Evolutionary conservation across 495 filamentous ascomycete genomes (phyloP).

Genomic region (Xylaria flabelliformis): DNA sequence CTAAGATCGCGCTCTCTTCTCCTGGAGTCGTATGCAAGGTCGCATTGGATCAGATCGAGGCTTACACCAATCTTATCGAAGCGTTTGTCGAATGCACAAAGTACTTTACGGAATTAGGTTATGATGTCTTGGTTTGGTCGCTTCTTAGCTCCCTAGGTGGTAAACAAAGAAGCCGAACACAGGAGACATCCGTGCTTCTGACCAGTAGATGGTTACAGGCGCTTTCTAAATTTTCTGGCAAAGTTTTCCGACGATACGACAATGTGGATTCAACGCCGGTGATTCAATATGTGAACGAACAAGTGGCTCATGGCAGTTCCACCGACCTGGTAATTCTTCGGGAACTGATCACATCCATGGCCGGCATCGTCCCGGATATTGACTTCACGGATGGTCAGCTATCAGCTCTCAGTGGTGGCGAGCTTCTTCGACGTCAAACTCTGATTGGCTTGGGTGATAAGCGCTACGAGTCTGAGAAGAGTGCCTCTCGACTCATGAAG

Average conservation of each 20-base stretch:
- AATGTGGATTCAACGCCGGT: conserved; percentile 86
- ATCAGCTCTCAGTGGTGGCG: conserved; percentile 84
- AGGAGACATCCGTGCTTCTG: conserved; percentile 78
- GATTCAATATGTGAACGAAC: conserved; percentile 84
- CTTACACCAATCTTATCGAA: conserved; percentile 90
- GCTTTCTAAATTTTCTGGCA: conserved; percentile 82
- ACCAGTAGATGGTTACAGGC: conserved; percentile 91
- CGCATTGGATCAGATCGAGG: conserved; percentile 84
- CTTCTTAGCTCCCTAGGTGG: conserved; percentile 81
- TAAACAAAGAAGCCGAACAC: conserved; percentile 75
- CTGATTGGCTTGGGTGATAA: conserved; percentile 78
- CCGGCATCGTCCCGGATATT: conserved; percentile 82
- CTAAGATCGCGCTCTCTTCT: conserved; percentile 83
- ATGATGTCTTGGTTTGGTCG: conserved; percentile 90
- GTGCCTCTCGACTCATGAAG: conserved; percentile 77
- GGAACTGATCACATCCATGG: conserved; percentile 88
- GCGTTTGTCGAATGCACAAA: conserved; percentile 90
- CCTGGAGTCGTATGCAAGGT: conserved; percentile 92
- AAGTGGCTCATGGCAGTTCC: conserved; percentile 79
- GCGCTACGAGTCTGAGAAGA: conserved; percentile 66
- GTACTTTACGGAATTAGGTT: conserved; percentile 90
- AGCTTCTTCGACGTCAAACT: conserved; percentile 76
- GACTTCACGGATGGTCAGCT: conserved; percentile 88
- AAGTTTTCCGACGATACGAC: conserved; percentile 80
- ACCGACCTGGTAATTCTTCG: conserved; percentile 88